Evolutionary conservation across 1,284 basidiomycete species (phyloP).

Genomic region (Wallemia hederae): DNA sequence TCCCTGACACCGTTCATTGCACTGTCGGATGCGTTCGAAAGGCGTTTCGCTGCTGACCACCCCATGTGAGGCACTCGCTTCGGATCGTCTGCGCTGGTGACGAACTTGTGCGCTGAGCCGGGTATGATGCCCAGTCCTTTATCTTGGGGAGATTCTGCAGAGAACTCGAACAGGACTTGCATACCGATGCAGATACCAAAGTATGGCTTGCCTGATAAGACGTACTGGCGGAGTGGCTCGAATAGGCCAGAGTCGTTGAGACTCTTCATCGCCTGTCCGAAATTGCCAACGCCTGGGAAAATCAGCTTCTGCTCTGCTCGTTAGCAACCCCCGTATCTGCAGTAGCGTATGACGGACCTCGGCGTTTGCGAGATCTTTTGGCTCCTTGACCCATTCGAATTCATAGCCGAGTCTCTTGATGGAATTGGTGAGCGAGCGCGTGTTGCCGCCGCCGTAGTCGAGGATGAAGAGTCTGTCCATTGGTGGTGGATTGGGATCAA

Average conservation of each 20-base stretch:
- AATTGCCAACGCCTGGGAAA: slow-evolving; percentile 94
- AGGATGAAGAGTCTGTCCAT: slow-evolving; percentile 39
- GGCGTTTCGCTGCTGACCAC: slow-evolving; percentile 46
- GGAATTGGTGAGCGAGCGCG: slow-evolving; percentile 77
- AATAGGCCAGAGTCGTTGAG: slow-evolving; percentile 44
- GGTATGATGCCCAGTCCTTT: slow-evolving; percentile 45
- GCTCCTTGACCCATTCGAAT: slow-evolving; percentile 65
- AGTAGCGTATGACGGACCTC: slow-evolving; percentile 33
- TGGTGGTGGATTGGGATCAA: too few species aligned
- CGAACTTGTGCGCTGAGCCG: slow-evolving; percentile 35
- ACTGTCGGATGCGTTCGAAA: slow-evolving; percentile 11
- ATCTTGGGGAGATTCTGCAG: slow-evolving; percentile 34
- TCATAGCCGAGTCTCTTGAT: slow-evolving; percentile 56
- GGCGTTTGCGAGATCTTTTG: slow-evolving; percentile 63
- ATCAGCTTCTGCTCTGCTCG: slow-evolving; percentile 42
- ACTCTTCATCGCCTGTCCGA: slow-evolving; percentile 57
- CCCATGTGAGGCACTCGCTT: slow-evolving; percentile 97
- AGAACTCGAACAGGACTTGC: slow-evolving; percentile 73
- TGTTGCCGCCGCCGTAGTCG: slow-evolving; percentile 88
- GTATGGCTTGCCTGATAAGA: slow-evolving; percentile 69
- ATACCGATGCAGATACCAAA: slow-evolving; percentile 96
- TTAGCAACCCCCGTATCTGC: not conserved
- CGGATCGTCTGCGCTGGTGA: slow-evolving; percentile 18
- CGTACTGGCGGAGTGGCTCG: slow-evolving; percentile 53
- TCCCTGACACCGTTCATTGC: slow-evolving; percentile 21